These are phyloP conservation scores for Stipa capillata DNA, from an alignment of 176 grass and related monocot species.

Conservation along the genomic window DNA sequence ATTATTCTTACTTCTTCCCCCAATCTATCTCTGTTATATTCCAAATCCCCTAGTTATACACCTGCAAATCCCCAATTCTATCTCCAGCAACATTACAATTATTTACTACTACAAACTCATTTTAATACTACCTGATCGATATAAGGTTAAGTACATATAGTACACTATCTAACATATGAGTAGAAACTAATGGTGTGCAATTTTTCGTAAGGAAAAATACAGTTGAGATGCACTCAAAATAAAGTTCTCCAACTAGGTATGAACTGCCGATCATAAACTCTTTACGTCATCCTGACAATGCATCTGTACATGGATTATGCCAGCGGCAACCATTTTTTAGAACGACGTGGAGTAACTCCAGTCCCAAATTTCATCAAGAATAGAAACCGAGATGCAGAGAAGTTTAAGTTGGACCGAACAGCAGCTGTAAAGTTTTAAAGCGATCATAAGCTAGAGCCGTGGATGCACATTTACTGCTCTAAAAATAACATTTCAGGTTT, in stretches of 20 bases:
- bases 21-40: background rate
- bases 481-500: background rate
- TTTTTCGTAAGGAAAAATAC: background rate
- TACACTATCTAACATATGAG: background rate
- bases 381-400: background rate
- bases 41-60: background rate
- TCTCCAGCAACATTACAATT: background rate
- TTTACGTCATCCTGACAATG: background rate
- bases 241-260: too few relatives aligned
- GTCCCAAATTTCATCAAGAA: too few relatives aligned
- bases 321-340: too few relatives aligned
- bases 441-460: background rate
- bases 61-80: background rate
- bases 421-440: background rate
- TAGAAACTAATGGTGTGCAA: background rate
- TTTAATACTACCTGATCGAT: background rate
- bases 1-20: too few relatives aligned
- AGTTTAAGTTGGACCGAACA: background rate
- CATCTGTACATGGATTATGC: too few relatives aligned
- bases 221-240: background rate
- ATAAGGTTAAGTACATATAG: background rate
- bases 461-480: background rate
- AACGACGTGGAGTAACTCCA: too few relatives aligned
- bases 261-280: background rate
- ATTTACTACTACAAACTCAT: background rate